Evolutionary conservation across 2,329 filamentous ascomycete species (phyloP), one percentile per base, ranked within the genome.

Genomic region (Fusarium drepaniforme): DNA sequence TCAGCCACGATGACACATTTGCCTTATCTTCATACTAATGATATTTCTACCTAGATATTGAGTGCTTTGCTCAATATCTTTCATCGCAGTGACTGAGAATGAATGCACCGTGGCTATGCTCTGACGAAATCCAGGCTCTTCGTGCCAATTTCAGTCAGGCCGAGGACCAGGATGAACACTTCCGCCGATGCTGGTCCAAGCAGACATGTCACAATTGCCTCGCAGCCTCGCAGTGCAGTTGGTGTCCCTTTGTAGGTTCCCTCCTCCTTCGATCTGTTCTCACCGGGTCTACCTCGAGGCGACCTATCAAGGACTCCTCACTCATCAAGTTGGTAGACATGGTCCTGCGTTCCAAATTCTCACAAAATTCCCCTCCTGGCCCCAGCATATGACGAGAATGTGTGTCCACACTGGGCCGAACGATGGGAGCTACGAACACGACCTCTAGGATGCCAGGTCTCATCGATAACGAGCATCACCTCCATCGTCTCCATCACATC

Each of bases 271-370:
- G 28, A 30, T 30, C 49, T 18, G 28, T 64, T 28, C 56, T 42
- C 21, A 56, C 5, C 35, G 15, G 1, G 23, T 35, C 21, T 13
- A 11, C 15, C 21, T 38, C 8, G 23, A 28, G 11, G 30, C 23
- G 33, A 25, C 9, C 15, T 40, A 21, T 12, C 44, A 42, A 11
- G 38, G 38, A 35, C 28, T 28, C 30, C 16, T 21, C 61, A 56
- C 70, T 73, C 33, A 79, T 59, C 30, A 38, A 37, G 37, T 59
- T 70, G 12, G 44, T 66, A 89, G 88, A 87, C 88, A 6, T 87
- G 85, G 80, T 85, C 86, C 1, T 91, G 89, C 77, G 85, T 90
- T 2, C 89, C 89, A 25, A 90, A 90, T 70, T 80, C 82, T 18
- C 79, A 86, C 67, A 65, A 71, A 1, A 78, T 89, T 12, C 87